These are phyloP conservation scores for Pestalotiopsis sp. DNA, from an alignment of 2,329 filamentous ascomycete species.

Conservation along the genomic window DNA sequence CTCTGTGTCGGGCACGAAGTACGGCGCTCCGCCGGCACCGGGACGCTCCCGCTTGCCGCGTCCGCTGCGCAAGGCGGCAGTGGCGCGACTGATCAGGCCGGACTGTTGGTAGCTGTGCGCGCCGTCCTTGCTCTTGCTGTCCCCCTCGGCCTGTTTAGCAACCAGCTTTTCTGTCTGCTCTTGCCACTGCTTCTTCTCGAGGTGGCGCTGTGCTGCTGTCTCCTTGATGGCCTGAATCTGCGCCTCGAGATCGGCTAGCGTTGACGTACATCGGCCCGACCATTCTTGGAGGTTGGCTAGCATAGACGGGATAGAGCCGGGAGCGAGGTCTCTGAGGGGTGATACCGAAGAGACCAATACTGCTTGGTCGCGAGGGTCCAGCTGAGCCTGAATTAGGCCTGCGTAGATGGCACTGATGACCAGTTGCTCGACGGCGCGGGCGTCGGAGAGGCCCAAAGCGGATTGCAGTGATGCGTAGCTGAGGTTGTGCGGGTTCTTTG, in stretches of 20 bases:
- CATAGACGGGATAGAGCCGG: conserved; percentile 70
- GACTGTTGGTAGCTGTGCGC: conserved; percentile 26
- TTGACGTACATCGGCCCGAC: conserved; percentile 75
- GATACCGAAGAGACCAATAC: conserved; percentile 81
- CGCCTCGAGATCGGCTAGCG: conserved; percentile 73
- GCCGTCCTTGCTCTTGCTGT: conserved; percentile 21
- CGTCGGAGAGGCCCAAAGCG: conserved; percentile 66
- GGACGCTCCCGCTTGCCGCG: conserved; percentile 20
- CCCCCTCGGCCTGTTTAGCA: conserved; percentile 40
- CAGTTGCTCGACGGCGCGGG: conserved; percentile 78
- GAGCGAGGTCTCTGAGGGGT: conserved; percentile 82
- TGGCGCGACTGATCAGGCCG: conserved; percentile 24
- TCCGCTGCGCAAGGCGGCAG: conserved; percentile 14
- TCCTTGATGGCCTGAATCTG: conserved; percentile 70
- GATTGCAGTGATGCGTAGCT: conserved; percentile 71
- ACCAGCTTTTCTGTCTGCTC: conserved; percentile 51
- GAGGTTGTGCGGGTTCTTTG: conserved; percentile 67
- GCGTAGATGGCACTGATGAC: conserved; percentile 88
- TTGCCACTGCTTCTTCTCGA: conserved; percentile 49
- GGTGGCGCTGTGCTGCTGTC: conserved; percentile 55
- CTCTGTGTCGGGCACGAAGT: conserved; percentile 30
- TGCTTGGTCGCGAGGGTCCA: conserved; percentile 75
- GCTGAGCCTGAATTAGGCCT: conserved; percentile 77
- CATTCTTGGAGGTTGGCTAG: conserved; percentile 70
- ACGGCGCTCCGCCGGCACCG: conserved; percentile 20